Percentiles rank a stretch among this genome's conserved stretches.
phyloP scores from a whole-genome alignment of 768 basidiomycete species.

The Pisolithus marmoratus region DNA sequence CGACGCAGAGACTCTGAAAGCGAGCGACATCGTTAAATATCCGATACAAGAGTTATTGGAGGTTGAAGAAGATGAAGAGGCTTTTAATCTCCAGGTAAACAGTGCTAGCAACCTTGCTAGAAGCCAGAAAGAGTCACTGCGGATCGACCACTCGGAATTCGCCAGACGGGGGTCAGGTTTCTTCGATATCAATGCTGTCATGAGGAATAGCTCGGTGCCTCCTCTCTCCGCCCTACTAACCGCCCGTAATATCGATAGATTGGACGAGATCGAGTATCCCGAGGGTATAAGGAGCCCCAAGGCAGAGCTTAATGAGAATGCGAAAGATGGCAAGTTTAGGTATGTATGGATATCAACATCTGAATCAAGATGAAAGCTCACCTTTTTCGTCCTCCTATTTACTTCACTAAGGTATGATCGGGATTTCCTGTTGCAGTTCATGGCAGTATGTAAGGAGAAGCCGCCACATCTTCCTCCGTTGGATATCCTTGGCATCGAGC shows the following conservation, averaged over 20 bases:
- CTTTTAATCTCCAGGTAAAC: slow-evolving; percentile 17
- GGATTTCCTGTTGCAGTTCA: slow-evolving; percentile 96
- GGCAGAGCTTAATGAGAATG: slow-evolving; percentile 77
- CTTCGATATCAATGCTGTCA: slow-evolving; percentile 59
- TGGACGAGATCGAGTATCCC: slow-evolving; percentile 74
- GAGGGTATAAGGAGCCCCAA: slow-evolving; percentile 77
- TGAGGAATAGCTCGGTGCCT: slow-evolving; percentile 27
- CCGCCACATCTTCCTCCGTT: slow-evolving; percentile 86
- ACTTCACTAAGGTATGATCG: slow-evolving; percentile 81
- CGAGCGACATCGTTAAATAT: slow-evolving; percentile 27
- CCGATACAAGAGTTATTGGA: slow-evolving; percentile 43
- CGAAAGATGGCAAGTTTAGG: slow-evolving; percentile 88
- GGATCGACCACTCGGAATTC: slow-evolving; percentile 56
- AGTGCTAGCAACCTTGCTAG: slow-evolving; percentile 37
- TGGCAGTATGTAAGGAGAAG: slow-evolving; percentile 91
- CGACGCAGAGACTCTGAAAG: slow-evolving; percentile 23
- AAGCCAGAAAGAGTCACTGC: slow-evolving; percentile 47
- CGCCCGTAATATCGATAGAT: slow-evolving; percentile 81
- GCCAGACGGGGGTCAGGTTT: slow-evolving; percentile 57
- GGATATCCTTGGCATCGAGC: slow-evolving; percentile 87
- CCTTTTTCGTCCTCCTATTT: not conserved
- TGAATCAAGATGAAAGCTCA: not conserved
- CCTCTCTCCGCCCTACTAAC: slow-evolving; percentile 61
- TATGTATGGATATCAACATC: slow-evolving; percentile 23
- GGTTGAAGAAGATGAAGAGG: slow-evolving; percentile 22